These are phyloP conservation scores for Pseudocercospora fijiensis DNA, from an alignment of 2,329 filamentous ascomycete genomes.

Conservation along the genomic window DNA sequence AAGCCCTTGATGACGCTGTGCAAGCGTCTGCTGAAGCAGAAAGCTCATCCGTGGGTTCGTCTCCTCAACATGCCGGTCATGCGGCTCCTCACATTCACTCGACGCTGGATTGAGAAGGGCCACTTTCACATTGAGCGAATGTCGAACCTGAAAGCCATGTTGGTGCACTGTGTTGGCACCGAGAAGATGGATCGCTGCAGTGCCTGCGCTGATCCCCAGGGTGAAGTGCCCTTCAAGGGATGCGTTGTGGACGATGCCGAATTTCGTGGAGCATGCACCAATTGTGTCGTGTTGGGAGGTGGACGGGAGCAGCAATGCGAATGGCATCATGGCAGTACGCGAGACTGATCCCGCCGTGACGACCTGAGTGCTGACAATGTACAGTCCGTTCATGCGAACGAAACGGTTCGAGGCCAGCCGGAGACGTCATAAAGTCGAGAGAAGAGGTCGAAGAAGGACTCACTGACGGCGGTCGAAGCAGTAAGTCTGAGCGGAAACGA, in stretches of 20 bases:
- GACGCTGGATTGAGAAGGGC: neutral
- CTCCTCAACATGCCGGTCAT: constrained; percentile 3
- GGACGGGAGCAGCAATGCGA: neutral
- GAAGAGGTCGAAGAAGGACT: no score
- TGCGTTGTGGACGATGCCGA: neutral
- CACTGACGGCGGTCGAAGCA: no score
- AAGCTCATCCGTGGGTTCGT: neutral
- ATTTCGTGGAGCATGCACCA: neutral
- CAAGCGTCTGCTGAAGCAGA: neutral
- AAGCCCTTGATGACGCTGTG: constrained; percentile 3
- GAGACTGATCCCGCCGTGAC: neutral
- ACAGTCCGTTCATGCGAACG: neutral
- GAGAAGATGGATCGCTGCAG: neutral
- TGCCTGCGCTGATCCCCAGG: neutral
- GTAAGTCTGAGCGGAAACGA: no score
- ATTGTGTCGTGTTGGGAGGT: neutral
- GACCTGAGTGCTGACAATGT: no score
- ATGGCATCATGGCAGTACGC: neutral
- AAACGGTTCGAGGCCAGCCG: no score
- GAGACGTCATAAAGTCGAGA: no score
- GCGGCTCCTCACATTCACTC: constrained; percentile 2
- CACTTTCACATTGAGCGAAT: neutral
- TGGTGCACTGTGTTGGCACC: constrained; percentile 8
- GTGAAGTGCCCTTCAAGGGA: neutral
- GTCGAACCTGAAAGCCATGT: neutral